Percentiles rank a stretch among this genome's conserved stretches.
Evolutionary conservation across 768 basidiomycete genomes (phyloP).

Genomic region (Pleurotus giganteus): DNA sequence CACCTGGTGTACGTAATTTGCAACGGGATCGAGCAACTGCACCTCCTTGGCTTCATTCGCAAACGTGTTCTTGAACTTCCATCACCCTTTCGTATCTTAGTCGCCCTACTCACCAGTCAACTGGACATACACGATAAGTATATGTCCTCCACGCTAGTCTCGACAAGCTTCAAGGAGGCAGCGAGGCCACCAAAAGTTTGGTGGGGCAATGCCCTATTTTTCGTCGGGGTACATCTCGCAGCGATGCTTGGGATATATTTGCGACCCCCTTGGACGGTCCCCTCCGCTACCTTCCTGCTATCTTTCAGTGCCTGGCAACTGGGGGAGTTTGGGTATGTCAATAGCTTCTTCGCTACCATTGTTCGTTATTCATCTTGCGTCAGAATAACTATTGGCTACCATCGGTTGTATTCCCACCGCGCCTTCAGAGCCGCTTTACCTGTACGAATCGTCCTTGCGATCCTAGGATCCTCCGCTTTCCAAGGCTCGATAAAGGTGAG

Average conservation of each 20-base stretch:
- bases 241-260: constrained; percentile 50
- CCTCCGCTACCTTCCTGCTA: constrained; percentile 46
- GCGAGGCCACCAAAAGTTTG: constrained; percentile 39
- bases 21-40: not conserved
- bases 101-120: too few species aligned
- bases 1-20: not conserved
- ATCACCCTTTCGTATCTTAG: too few species aligned
- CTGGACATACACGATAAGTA: not conserved
- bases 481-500: constrained; percentile 77
- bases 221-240: constrained; percentile 54
- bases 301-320: constrained; percentile 64
- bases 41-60: not conserved
- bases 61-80: not conserved
- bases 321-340: constrained; percentile 63
- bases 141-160: not conserved
- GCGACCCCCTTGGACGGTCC: constrained; percentile 44
- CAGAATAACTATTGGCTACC: constrained; percentile 76
- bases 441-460: constrained; percentile 57
- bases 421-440: constrained; percentile 58
- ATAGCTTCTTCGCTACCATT: not conserved
- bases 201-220: constrained; percentile 65
- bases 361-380: not conserved
- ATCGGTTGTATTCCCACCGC: constrained; percentile 75
- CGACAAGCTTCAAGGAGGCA: not conserved
- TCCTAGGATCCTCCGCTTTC: constrained; percentile 70